Evolutionary conservation across 1,139 yeast genomes (phyloP), one percentile per base, ranked within the genome.

Genomic region (Debaryomycetaceae sp.): DNA sequence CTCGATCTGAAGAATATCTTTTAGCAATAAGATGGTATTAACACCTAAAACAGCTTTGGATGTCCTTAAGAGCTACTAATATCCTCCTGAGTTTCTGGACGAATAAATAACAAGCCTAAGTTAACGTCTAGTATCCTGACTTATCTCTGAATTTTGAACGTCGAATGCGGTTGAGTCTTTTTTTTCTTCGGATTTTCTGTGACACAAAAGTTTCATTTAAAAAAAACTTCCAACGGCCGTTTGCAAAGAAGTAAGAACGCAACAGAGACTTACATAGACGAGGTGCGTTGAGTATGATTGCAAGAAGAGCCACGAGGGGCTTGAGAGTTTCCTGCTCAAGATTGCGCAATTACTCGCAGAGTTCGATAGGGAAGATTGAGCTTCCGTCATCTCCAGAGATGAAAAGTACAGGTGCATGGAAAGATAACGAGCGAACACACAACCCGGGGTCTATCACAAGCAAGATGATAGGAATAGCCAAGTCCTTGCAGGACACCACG

Each of bases 311-410:
- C 11, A 27, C 8, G 11, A 7, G 11, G 3, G 4, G 3, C 8
- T 27, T 27, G 31, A 27, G 31, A 27, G 31, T 27, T 27, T 27
- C 31, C 31, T 8, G 31, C 8, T 7, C 31, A 27, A 27, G 11
- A 13, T 8, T 33, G n/a, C 41, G 41, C 24, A 24, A 22, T 5
- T 33, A 33, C 8, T 34, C 41, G 14, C 31, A 27, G 31, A 27
- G 31, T 27, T 27, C 11, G 8, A 11, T 27, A 13, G 17, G 24
- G 14, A n/a, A 6, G 11, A 39, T 33, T 20, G 34, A 37, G 43
- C 53, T 56, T 14, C 72, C 71, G 3, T 63, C 70, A 5, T 53
- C 62, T 3, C 62, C 64, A 13, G 70, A 65, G 39, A 68, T 69
- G 75, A 68, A 62, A 50, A 55, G 65, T 42, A 51, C 52, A 7